Conservation (phyloP, 176 grass and related monocot genomes). For the Carex littledalei region DNA sequence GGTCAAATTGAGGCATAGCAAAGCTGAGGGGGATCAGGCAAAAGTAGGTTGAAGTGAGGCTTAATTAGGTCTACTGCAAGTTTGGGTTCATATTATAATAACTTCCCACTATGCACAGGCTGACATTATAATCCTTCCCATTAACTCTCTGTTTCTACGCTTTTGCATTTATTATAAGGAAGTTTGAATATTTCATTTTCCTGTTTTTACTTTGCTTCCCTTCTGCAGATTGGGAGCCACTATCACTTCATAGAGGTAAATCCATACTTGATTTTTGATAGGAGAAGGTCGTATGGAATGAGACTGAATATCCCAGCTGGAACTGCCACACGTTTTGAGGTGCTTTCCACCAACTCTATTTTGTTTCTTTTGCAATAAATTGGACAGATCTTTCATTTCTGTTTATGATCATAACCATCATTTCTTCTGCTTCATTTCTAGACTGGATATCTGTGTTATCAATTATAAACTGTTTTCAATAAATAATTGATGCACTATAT, state of each 20-base stretch:
- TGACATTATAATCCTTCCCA: not conserved
- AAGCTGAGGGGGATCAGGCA: not conserved
- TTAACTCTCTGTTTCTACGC: not conserved
- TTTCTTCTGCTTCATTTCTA: not conserved
- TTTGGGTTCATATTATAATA: not conserved
- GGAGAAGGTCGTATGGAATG: constrained; percentile 82
- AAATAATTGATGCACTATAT: constrained; percentile 5
- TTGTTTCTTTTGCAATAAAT: not conserved
- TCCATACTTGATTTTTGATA: constrained; percentile 87
- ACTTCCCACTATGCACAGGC: not conserved
- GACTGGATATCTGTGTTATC: not conserved
- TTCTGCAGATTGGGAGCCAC: constrained; percentile 89
- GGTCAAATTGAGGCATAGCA: not conserved
- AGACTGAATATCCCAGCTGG: constrained; percentile 90
- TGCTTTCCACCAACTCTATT: constrained; percentile 24
- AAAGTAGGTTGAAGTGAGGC: not conserved
- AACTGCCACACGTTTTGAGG: constrained; percentile 94
- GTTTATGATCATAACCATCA: not conserved
- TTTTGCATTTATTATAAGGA: not conserved
- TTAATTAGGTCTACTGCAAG: not conserved
- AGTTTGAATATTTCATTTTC: too few relatives aligned
- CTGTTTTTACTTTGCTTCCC: not conserved
- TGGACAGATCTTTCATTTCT: not conserved
- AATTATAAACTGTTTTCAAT: not conserved
- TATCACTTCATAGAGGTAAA: constrained; percentile 96